A percentile compares a stretch with the other conserved stretches of the same genome.
Evolutionary conservation across 2,329 filamentous ascomycete genomes (phyloP).

Genomic region (Colletotrichum shisoi): DNA sequence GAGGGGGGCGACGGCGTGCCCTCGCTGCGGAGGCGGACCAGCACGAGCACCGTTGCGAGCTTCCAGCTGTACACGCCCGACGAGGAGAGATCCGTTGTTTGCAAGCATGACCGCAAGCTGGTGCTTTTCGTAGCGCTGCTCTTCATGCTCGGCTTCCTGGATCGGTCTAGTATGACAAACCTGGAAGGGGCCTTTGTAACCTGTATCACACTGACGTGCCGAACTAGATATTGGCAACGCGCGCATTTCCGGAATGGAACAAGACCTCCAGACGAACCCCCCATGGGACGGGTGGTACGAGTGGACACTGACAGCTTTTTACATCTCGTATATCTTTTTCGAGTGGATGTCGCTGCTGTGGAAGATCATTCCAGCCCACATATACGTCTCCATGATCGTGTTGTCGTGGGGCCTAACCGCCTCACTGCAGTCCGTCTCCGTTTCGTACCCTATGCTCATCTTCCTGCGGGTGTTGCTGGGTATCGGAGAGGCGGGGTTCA

Average conservation of each 20-base stretch:
- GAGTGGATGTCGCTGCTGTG: slow-evolving; percentile 72
- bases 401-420: slow-evolving; percentile 81
- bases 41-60: slow-evolving; percentile 48
- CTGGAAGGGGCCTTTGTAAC: background rate
- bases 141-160: slow-evolving; percentile 85
- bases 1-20: slow-evolving; percentile 47
- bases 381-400: slow-evolving; percentile 69
- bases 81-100: slow-evolving; percentile 75
- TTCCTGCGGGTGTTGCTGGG: slow-evolving; percentile 65
- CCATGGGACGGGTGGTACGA: slow-evolving; percentile 61
- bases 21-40: slow-evolving; percentile 41
- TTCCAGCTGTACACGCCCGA: slow-evolving; percentile 63
- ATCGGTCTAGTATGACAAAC: slow-evolving; percentile 74
- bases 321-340: slow-evolving; percentile 68
- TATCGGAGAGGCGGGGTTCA: slow-evolving; percentile 71
- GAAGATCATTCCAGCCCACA: slow-evolving; percentile 66
- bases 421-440: slow-evolving; percentile 73
- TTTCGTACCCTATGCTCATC: slow-evolving; percentile 68
- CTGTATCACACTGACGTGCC: slow-evolving; percentile 8
- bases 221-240: slow-evolving; percentile 68
- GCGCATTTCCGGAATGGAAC: slow-evolving; percentile 69
- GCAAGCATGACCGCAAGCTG: slow-evolving; percentile 78
- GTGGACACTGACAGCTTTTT: slow-evolving; percentile 69
- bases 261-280: slow-evolving; percentile 63
- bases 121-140: slow-evolving; percentile 83